A percentile compares a stretch with the other conserved stretches of the same genome.
These are phyloP conservation scores for Oryza brachyantha DNA, from an alignment of 176 grass and related monocot species.

Conservation along the genomic window DNA sequence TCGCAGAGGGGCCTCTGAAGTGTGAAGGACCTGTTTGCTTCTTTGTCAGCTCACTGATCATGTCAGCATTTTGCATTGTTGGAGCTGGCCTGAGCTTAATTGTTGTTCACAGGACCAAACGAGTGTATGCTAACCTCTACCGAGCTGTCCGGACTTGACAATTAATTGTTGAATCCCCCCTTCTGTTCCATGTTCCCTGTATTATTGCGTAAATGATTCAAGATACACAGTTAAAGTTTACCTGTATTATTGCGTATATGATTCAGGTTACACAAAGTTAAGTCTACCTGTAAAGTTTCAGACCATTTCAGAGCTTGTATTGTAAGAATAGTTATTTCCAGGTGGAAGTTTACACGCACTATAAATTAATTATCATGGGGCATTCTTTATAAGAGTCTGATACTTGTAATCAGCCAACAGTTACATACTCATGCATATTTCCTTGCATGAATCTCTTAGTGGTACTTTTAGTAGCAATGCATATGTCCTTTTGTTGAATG, in stretches of 20 bases:
- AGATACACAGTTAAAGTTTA: slow-evolving; percentile 12
- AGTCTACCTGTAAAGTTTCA: slow-evolving; percentile 28
- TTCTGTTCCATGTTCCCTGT: slow-evolving; percentile 25
- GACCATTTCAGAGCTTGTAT: slow-evolving; percentile 25
- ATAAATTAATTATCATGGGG: not conserved
- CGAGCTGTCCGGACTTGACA: slow-evolving; percentile 44
- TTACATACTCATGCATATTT: not conserved
- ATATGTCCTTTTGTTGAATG: not conserved
- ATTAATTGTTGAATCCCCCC: not conserved
- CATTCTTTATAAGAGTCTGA: not conserved
- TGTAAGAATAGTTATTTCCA: not conserved
- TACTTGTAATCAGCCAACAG: not conserved
- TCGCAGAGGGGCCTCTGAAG: slow-evolving; percentile 49
- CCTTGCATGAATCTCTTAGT: not conserved
- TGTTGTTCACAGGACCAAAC: slow-evolving; percentile 65
- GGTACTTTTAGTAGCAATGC: not conserved
- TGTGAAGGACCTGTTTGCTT: slow-evolving; percentile 74
- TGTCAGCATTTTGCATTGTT: slow-evolving; percentile 66
- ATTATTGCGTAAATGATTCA: slow-evolving; percentile 17
- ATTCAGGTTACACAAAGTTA: slow-evolving; percentile 11
- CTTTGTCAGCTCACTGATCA: slow-evolving; percentile 77
- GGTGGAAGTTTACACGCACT: not conserved
- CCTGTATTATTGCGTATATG: slow-evolving; percentile 17
- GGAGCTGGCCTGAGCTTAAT: slow-evolving; percentile 59
- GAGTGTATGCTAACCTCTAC: slow-evolving; percentile 59